Evolutionary conservation across 169 alveolate species (phyloP), one percentile per base, ranked within the genome.

Genomic region (Eimeria sp.): DNA sequence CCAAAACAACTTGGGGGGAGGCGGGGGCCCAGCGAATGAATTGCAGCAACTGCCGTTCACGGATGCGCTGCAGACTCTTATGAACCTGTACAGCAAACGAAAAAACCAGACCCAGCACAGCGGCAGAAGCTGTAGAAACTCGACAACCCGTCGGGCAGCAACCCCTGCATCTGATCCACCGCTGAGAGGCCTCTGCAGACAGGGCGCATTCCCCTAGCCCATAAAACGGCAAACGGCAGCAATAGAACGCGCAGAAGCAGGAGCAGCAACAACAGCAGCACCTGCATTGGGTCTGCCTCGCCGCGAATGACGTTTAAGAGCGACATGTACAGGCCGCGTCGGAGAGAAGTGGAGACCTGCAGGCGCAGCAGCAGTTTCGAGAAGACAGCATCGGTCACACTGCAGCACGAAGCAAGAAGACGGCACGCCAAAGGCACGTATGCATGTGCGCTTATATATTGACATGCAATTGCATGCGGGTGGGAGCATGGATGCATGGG

Each of bases 21-120:
- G 99, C 99, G 18, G 99, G 99, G 43, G 99, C 99, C 99, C 99
- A 99, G 95, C 99, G 98, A 58, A 98, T 98, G 93, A 98, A 97
- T 73, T 96, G 97, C 89, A 99, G 99, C 92, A 98, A 95, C 95
- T 98, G 98, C 70, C 99, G 97, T 87, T 98, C 99, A 65, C 99
- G 95, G 80, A 98, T 99, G 97, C 99, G 97, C 96, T 99, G 98
- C 58, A 99, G 96, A 72, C 99, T 98, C 97, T 99, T 99, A 97
- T 99, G 99, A 1, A 99, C 99, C 97, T 95, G 94, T 22, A 27
- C 57, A 47, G 54, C 89, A 94, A n/a, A 34, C 14, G 51, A 58
- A 40, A 27, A 25, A 80, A 4, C 89, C 25, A n/a, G 18, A 65
- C 25, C 75, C 22, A 16, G 43, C 6, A 49, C 70, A 89, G 87